Percentiles rank a stretch among this genome's conserved stretches.
These are phyloP conservation scores for Lycium barbarum DNA, from an alignment of 257 asterid species.

Conservation along the genomic window DNA sequence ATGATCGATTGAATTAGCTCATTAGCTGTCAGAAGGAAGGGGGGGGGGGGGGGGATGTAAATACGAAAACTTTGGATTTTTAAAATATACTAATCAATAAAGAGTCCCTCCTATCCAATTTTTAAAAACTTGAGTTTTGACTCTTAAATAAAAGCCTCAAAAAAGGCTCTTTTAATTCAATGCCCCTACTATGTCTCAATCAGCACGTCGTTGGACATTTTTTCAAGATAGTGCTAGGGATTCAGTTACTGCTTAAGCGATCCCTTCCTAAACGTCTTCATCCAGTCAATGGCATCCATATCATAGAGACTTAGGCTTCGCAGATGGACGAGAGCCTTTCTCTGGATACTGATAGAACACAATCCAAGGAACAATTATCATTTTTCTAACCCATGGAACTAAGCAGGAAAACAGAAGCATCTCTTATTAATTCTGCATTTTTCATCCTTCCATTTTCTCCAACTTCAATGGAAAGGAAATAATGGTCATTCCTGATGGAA, in stretches of 20 bases:
- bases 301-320: not conserved
- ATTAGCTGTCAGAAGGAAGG: too few species aligned
- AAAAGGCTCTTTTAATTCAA: not conserved
- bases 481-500: not conserved
- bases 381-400: not conserved
- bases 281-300: conserved; percentile 9
- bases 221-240: not conserved
- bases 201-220: conserved; percentile 6
- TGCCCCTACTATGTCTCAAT: not conserved
- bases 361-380: not conserved
- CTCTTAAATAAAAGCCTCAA: not conserved
- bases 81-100: not conserved
- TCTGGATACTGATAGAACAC: not conserved
- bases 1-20: not conserved
- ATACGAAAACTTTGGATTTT: not conserved
- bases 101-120: not conserved
- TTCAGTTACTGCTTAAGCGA: conserved; percentile 13
- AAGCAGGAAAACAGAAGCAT: conserved; percentile 5
- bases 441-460: not conserved
- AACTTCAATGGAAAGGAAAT: conserved; percentile 15
- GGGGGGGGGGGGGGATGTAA: not conserved
- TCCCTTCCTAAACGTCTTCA: not conserved
- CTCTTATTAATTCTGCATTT: conserved; percentile 1
- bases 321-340: not conserved
- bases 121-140: not conserved